Evolutionary conservation across 2,329 filamentous ascomycete genomes (phyloP).

Genomic region (Calonectria crousiana): DNA sequence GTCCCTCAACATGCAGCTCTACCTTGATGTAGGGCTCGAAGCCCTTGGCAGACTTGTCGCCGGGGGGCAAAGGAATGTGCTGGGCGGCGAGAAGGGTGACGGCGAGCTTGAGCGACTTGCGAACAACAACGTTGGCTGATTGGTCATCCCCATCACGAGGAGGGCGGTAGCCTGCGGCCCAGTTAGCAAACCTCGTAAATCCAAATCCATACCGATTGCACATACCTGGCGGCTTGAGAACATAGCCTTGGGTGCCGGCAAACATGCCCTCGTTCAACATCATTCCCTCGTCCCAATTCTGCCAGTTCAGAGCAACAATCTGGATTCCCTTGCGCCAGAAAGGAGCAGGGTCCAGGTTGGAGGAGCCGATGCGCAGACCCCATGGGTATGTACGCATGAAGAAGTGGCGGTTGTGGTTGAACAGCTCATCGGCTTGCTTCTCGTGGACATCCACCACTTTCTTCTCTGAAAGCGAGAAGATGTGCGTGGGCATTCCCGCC

Average conservation of each 20-base stretch:
- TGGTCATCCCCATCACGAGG: constrained; percentile 36
- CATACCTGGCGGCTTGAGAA: constrained; percentile 81
- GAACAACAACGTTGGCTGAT: constrained; percentile 51
- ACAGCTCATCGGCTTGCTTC: constrained; percentile 66
- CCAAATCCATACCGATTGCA: neutral
- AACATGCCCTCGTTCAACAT: constrained; percentile 98
- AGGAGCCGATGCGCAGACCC: constrained; percentile 83
- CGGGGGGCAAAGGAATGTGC: constrained; percentile 74
- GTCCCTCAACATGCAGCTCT: constrained; percentile 85
- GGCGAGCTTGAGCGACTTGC: constrained; percentile 74
- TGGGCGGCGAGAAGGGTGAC: constrained; percentile 85
- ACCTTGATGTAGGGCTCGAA: constrained; percentile 87
- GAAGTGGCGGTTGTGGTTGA: constrained; percentile 84
- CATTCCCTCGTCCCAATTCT: constrained; percentile 90
- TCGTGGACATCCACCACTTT: constrained; percentile 72
- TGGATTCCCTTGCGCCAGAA: constrained; percentile 94
- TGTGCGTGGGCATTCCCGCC: constrained; percentile 72
- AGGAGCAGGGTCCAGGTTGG: constrained; percentile 85
- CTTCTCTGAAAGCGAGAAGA: constrained; percentile 76
- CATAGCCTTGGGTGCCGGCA: constrained; percentile 83
- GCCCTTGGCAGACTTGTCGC: constrained; percentile 61
- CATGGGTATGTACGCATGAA: constrained; percentile 92
- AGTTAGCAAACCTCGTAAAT: neutral
- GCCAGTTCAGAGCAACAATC: constrained; percentile 94
- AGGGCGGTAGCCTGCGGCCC: constrained; percentile 48